These are phyloP conservation scores for Eutrema heterophyllum DNA, from an alignment of 345 rosid species.

Conservation along the genomic window DNA sequence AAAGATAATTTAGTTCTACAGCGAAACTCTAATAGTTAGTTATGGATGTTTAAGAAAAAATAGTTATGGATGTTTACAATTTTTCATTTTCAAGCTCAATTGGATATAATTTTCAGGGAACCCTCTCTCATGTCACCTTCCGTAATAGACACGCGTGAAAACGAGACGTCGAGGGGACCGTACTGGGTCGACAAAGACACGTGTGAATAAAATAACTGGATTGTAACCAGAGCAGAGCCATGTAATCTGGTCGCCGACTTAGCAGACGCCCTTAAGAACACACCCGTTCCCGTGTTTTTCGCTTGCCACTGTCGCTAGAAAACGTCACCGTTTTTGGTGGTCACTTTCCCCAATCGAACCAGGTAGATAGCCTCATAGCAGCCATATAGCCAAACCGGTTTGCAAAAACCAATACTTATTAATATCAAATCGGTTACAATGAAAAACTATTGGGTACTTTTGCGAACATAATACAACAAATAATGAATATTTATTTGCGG, in stretches of 20 bases:
- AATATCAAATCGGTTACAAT: neutral
- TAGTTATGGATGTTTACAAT: neutral
- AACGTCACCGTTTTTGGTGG: conserved; percentile 14
- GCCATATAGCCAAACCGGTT: conserved; percentile 12
- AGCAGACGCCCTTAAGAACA: conserved; percentile 11
- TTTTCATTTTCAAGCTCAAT: conserved; percentile 14
- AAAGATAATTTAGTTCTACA: neutral
- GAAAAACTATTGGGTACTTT: neutral
- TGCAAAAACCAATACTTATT: neutral
- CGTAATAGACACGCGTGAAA: conserved; percentile 37
- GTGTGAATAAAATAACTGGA: conserved; percentile 21
- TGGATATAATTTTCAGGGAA: neutral
- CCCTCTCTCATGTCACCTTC: conserved; percentile 9
- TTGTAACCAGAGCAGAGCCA: conserved; percentile 13
- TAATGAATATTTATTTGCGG: neutral
- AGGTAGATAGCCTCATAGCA: neutral
- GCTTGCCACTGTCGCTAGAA: neutral
- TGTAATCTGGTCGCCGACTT: conserved; percentile 35
- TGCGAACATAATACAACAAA: neutral
- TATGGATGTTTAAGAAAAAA: no score
- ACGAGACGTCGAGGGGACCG: conserved; percentile 27
- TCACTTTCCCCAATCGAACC: neutral
- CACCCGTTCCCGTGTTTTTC: conserved; percentile 24
- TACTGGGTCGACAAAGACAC: conserved; percentile 33
- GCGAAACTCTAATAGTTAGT: neutral